phyloP scores from a whole-genome alignment of 139 green algal species.

The Micractinium conductrix region DNA sequence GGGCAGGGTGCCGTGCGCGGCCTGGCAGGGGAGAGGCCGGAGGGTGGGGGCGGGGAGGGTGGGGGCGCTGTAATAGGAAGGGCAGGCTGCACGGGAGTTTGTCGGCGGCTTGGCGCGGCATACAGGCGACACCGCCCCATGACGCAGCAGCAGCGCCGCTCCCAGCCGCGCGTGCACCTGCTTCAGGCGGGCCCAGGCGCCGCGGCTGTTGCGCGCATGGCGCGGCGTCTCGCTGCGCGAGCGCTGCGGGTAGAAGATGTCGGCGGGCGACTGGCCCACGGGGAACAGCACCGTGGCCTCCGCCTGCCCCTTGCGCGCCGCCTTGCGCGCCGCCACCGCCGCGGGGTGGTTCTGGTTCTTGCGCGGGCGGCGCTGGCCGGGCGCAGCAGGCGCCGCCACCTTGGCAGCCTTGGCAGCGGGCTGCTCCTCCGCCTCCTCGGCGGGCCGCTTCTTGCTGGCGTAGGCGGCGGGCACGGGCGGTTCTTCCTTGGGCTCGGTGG shows the following conservation, averaged over 20 bases:
- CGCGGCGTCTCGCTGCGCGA: conserved; percentile 17
- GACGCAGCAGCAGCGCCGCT: too few species aligned
- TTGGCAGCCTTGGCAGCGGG: conserved; percentile 8
- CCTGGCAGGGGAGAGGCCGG: neutral
- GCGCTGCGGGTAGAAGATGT: conserved; percentile 27
- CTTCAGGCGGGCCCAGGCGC: conserved; percentile 37
- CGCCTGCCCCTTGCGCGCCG: neutral
- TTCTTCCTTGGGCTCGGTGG: neutral
- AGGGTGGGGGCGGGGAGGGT: neutral
- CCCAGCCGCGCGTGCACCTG: neutral
- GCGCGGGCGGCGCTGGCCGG: neutral
- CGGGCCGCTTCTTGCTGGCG: conserved; percentile 11
- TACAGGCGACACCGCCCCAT: too few species aligned
- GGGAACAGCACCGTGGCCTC: conserved; percentile 27
- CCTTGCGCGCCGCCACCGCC: neutral
- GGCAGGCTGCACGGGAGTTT: too few species aligned
- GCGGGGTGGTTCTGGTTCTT: conserved; percentile 6
- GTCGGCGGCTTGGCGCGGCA: too few species aligned
- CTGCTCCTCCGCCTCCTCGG: neutral
- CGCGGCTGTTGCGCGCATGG: conserved; percentile 36
- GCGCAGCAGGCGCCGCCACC: neutral
- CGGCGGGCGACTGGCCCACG: neutral
- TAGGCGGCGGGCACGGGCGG: neutral
- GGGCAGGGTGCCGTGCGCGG: conserved; percentile 41
- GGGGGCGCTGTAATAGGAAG: neutral